Percentiles rank a stretch among this genome's conserved stretches.
These are phyloP conservation scores for Exophiala sp. DNA, from an alignment of 2,329 filamentous ascomycete genomes.

Conservation along the genomic window DNA sequence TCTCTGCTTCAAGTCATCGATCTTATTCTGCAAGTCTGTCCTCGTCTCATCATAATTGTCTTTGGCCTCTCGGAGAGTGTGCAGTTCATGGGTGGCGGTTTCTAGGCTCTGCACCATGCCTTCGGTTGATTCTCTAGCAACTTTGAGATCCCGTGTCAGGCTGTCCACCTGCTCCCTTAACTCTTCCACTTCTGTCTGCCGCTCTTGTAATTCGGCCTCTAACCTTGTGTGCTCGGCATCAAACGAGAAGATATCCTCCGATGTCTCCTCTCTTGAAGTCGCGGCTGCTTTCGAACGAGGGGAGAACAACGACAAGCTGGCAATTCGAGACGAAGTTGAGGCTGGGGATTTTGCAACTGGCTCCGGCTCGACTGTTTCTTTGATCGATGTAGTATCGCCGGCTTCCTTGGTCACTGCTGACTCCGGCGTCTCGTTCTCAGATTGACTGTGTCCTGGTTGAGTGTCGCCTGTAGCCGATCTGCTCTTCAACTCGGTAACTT, in stretches of 20 bases:
- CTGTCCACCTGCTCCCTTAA: conserved; percentile 63
- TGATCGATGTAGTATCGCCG: conserved; percentile 4
- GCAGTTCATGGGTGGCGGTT: conserved; percentile 59
- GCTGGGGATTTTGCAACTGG: conserved; percentile 32
- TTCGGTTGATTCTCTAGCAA: conserved; percentile 63
- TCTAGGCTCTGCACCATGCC: conserved; percentile 63
- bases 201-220: conserved; percentile 66
- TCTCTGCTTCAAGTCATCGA: conserved; percentile 41
- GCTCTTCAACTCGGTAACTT: conserved; percentile 53
- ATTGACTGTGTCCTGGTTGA: conserved; percentile 29
- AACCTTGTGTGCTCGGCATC: conserved; percentile 79
- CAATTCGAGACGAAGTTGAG: conserved; percentile 34
- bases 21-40: conserved; percentile 38
- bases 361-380: conserved; percentile 19
- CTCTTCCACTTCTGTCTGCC: conserved; percentile 62
- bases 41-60: conserved; percentile 44
- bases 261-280: conserved; percentile 34
- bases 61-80: conserved; percentile 48
- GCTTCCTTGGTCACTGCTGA: background rate
- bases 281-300: conserved; percentile 34
- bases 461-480: conserved; percentile 32
- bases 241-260: conserved; percentile 84
- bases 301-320: conserved; percentile 37
- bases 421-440: conserved; percentile 1
- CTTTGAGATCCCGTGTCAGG: conserved; percentile 64